Conservation (phyloP, 2,329 filamentous ascomycete genomes). For the Epichloe aotearoae region DNA sequence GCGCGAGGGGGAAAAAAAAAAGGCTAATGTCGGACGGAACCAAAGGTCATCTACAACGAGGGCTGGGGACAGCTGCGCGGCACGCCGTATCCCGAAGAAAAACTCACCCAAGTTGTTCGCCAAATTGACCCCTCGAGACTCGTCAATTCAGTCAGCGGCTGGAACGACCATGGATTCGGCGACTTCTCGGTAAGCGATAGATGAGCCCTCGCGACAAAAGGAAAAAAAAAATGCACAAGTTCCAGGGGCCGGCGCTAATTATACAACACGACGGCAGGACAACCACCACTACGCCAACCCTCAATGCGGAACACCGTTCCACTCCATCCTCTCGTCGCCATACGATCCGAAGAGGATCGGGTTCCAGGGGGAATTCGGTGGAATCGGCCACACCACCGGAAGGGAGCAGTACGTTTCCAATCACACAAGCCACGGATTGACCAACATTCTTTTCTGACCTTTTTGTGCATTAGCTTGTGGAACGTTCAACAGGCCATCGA, state of each 20-base stretch:
- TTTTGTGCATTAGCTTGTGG: conserved; percentile 38
- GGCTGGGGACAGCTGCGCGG: conserved; percentile 51
- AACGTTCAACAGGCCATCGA: conserved; percentile 45
- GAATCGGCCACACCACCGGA: conserved; percentile 51
- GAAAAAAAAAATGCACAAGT: background rate
- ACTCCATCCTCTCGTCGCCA: conserved; percentile 41
- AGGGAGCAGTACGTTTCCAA: conserved; percentile 39
- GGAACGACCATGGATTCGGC: conserved; percentile 54
- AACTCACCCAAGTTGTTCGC: conserved; percentile 40
- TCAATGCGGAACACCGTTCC: conserved; percentile 58
- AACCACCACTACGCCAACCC: conserved; percentile 62
- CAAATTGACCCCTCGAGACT: conserved; percentile 50
- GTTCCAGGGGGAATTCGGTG: conserved; percentile 60
- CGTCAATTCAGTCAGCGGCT: conserved; percentile 50
- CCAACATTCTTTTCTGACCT: no score
- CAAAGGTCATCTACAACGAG: conserved; percentile 54
- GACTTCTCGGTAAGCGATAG: conserved; percentile 35
- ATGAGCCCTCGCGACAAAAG: background rate
- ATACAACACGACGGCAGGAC: conserved; percentile 26
- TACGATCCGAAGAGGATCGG: conserved; percentile 48
- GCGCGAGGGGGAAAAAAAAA: background rate
- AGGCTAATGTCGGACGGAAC: background rate
- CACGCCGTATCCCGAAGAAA: conserved; percentile 39
- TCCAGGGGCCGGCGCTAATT: background rate
- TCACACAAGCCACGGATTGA: no score